A percentile compares a stretch with the other conserved stretches of the same genome.
Conservation (phyloP, 2,329 filamentous ascomycete genomes). For the Kalmusia sp. region DNA sequence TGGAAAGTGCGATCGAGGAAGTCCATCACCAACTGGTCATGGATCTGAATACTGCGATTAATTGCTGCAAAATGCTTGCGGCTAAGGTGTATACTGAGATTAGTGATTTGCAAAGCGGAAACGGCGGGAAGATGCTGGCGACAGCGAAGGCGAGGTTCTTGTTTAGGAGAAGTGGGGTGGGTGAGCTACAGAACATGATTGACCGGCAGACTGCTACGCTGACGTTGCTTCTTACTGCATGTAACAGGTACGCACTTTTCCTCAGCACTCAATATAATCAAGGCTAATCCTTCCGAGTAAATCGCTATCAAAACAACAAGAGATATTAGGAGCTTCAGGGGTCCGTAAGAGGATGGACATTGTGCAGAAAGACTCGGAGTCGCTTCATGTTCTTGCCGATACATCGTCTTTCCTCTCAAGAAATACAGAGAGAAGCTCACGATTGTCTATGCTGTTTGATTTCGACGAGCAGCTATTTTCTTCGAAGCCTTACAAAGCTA, state of each 20-base stretch:
- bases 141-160: slow-evolving; percentile 14
- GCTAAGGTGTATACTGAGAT: slow-evolving; percentile 14
- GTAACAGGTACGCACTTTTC: slow-evolving; percentile 18
- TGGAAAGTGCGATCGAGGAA: slow-evolving; percentile 5
- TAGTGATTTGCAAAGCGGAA: slow-evolving; percentile 1
- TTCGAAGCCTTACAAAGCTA: slow-evolving; percentile 11
- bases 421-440: slow-evolving; percentile 17
- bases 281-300: slow-evolving; percentile 5
- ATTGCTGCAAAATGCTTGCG: slow-evolving; percentile 19
- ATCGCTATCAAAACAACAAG: slow-evolving; percentile 16
- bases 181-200: slow-evolving; percentile 19
- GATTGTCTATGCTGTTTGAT: slow-evolving; percentile 18
- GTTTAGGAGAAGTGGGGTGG: slow-evolving; percentile 11
- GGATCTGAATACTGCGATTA: slow-evolving; percentile 21
- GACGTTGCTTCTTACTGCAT: slow-evolving; percentile 24
- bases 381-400: slow-evolving; percentile 15
- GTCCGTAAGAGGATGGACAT: slow-evolving; percentile 5
- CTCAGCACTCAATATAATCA: not conserved
- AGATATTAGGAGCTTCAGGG: slow-evolving; percentile 9
- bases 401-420: slow-evolving; percentile 9
- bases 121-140: slow-evolving; percentile 4
- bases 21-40: slow-evolving; percentile 22
- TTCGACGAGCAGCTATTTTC: slow-evolving; percentile 19
- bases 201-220: slow-evolving; percentile 19
- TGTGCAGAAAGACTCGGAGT: slow-evolving; percentile 14